Percentiles rank a stretch among this genome's conserved stretches.
These are phyloP conservation scores for Leccinellum albellum DNA, from an alignment of 768 basidiomycete species.

Conservation along the genomic window DNA sequence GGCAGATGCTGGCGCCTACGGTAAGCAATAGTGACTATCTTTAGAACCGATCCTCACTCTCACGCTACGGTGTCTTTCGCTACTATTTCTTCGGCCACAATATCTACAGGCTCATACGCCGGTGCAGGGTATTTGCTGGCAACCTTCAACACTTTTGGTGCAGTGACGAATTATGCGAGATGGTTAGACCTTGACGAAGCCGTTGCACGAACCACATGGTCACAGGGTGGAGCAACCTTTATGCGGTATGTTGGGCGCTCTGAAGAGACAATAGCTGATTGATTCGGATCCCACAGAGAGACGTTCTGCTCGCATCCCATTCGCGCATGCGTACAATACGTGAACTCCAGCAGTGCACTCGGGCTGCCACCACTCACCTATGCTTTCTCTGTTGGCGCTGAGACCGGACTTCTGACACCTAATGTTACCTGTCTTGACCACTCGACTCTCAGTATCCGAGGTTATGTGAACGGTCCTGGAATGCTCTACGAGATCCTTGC, in stretches of 20 bases:
- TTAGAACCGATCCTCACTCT: not conserved
- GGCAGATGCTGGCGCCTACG: conserved; percentile 57
- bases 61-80: not conserved
- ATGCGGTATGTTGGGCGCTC: conserved; percentile 39
- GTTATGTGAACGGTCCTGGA: conserved; percentile 47
- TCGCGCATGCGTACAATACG: conserved; percentile 58
- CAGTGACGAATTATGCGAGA: conserved; percentile 45
- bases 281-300: conserved; percentile 30
- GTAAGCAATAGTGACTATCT: conserved; percentile 31
- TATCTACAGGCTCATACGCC: conserved; percentile 58
- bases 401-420: conserved; percentile 49
- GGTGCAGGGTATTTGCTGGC: conserved; percentile 61
- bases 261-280: not conserved
- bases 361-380: conserved; percentile 38
- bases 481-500: conserved; percentile 70
- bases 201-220: conserved; percentile 57
- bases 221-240: conserved; percentile 44
- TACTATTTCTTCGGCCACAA: conserved; percentile 1
- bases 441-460: conserved; percentile 52
- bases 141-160: conserved; percentile 39
- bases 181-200: conserved; percentile 71
- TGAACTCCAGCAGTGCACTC: conserved; percentile 35
- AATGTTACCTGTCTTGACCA: conserved; percentile 59
- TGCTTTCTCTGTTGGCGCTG: conserved; percentile 44
- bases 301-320: conserved; percentile 69